Base-by-base conservation (phyloP, 2,329 filamentous ascomycete species). In the Parastagonospora avenae region DNA sequence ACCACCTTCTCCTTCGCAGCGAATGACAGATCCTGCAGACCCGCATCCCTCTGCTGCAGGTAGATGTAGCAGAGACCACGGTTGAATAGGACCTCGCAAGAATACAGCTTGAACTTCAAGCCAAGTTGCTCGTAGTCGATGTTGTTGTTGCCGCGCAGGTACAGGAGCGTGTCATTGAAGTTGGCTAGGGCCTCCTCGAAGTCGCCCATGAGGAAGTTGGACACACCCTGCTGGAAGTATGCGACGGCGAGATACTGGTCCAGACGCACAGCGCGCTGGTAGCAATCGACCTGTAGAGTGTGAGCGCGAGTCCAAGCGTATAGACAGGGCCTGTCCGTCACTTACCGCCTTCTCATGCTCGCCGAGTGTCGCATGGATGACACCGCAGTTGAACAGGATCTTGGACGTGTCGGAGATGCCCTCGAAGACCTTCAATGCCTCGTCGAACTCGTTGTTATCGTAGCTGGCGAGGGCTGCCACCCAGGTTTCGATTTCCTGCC, bases 41-140 rank as follows among this genome's bases (percentile, higher is more conserved):
- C 94, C 1, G 89, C 85, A 10, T 95, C 91, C 74, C 89, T 90
- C 74, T 97, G 91, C 70, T 96, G 90, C 28, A 97, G 82, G 71
- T 97, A 97, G 67, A 97, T 96, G 77, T 97, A 97, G 78, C 94
- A 97, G 50, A 99, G 81, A 52, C 94, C 94, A 46, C 94, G 87
- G 74, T 99, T 99, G 81, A 99, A 99, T 24, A 99, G 81, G 2
- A 97, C 93, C 70, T 99, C 94, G 77, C 94, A 99, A 1, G 94
- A 97, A 75, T 93, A 97, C 9, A 99, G 80, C 74, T 96, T 96
- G 80, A 97, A 99, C 52, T 95, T 89, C 38, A 99, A 83, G 15
- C 94, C 94, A 42, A 99, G 77, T 74, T 99, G 94, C 54, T 96
- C 91, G 74, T 99, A 99, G 76, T 99, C 92, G 76, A 99, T 99